Conservation (phyloP, 805 yeast species). For the Blastobotrys mokoenaii region DNA sequence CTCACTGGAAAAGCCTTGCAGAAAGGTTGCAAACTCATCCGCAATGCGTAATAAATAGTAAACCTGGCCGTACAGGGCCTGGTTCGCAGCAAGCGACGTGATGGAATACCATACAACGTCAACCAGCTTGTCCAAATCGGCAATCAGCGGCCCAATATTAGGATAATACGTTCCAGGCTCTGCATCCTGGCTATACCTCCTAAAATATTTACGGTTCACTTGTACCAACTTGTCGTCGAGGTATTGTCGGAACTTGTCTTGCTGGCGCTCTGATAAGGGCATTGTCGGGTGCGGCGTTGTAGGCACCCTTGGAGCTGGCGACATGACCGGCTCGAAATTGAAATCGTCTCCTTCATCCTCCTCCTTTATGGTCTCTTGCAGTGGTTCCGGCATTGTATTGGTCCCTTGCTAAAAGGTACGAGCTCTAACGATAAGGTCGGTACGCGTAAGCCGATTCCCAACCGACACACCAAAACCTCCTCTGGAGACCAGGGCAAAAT, state of each 20-base stretch:
- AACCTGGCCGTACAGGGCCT: constrained; percentile 44
- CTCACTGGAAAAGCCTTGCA: constrained; percentile 30
- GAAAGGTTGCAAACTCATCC: constrained; percentile 58
- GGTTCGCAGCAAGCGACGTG: constrained; percentile 24
- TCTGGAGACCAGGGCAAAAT: constrained; percentile 3
- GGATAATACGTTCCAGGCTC: constrained; percentile 13
- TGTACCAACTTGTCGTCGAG: constrained; percentile 18
- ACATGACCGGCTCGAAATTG: constrained; percentile 2
- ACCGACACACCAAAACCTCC: no score
- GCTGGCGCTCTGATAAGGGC: constrained; percentile 14
- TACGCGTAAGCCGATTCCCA: no score
- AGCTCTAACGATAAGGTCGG: no score
- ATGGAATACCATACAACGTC: constrained; percentile 59
- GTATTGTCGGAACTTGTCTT: constrained; percentile 13
- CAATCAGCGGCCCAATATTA: constrained; percentile 14
- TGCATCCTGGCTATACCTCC: constrained; percentile 10
- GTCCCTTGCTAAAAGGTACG: no score
- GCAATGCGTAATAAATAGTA: constrained; percentile 55
- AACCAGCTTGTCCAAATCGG: constrained; percentile 41
- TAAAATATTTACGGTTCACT: constrained; percentile 20
- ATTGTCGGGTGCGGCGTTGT: neutral
- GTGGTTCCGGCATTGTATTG: neutral
- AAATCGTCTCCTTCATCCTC: neutral
- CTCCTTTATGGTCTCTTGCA: no score
- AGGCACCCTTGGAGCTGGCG: constrained; percentile 4